Percentiles rank a stretch among this genome's conserved stretches.
Evolutionary conservation across 2,329 filamentous ascomycete species (phyloP).

Genomic region (Aspergillus brasiliensis): DNA sequence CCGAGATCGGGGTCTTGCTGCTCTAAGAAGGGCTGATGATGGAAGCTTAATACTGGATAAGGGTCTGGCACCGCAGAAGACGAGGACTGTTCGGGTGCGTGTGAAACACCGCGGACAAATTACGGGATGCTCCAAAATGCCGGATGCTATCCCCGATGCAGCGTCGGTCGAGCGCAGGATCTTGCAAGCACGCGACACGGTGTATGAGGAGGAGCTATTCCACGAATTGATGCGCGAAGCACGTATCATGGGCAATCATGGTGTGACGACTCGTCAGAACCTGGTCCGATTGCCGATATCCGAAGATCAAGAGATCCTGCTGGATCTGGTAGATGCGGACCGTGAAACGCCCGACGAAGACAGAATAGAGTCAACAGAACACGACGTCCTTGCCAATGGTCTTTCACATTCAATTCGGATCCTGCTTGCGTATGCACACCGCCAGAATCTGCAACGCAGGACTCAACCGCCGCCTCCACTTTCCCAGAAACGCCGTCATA

Average conservation of each 20-base stretch:
- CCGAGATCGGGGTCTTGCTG: constrained; percentile 74
- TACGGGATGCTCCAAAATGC: constrained; percentile 55
- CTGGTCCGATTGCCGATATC: constrained; percentile 59
- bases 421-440: constrained; percentile 76
- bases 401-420: constrained; percentile 71
- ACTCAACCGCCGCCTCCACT: constrained; percentile 65
- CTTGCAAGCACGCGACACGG: constrained; percentile 50
- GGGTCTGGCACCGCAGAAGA: constrained; percentile 52
- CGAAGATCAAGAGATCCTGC: constrained; percentile 58
- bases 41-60: constrained; percentile 75
- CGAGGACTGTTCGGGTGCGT: constrained; percentile 67
- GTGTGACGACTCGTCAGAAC: constrained; percentile 65
- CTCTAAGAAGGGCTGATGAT: constrained; percentile 72
- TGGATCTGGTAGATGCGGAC: constrained; percentile 69
- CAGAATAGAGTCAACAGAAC: constrained; percentile 24
- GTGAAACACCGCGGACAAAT: constrained; percentile 61
- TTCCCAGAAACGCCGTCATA: constrained; percentile 51
- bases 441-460: constrained; percentile 67
- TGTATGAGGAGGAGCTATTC: constrained; percentile 74
- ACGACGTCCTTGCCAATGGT: constrained; percentile 61
- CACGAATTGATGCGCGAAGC: constrained; percentile 85
- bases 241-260: constrained; percentile 69
- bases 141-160: constrained; percentile 18
- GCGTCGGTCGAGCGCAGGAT: constrained; percentile 41
- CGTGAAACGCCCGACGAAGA: constrained; percentile 34